phyloP scores from a whole-genome alignment of 2,329 filamentous ascomycete genomes.

The Cercospora berteroae region DNA sequence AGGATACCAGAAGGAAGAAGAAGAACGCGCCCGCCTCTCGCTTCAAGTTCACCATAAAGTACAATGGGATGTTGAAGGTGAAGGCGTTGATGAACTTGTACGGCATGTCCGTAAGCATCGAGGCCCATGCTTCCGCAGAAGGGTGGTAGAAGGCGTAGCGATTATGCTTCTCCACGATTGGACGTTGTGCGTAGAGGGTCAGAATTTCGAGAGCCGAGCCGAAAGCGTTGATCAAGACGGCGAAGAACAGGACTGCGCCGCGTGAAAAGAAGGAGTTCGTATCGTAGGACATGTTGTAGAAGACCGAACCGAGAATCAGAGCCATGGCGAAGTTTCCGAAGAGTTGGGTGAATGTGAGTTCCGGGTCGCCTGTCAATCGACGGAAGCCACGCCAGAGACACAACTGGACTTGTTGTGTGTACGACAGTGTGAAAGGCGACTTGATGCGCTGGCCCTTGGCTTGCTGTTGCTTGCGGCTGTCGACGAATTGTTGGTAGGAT shows the following conservation, averaged over 20 bases:
- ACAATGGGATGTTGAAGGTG: conserved; percentile 74
- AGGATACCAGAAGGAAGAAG: conserved; percentile 76
- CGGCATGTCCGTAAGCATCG: conserved; percentile 82
- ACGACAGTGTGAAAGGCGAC: conserved; percentile 82
- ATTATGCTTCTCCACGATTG: conserved; percentile 86
- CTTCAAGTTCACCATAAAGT: conserved; percentile 83
- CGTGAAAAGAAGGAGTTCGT: conserved; percentile 74
- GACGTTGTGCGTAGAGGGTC: conserved; percentile 81
- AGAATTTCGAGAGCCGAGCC: conserved; percentile 78
- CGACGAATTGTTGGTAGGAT: conserved; percentile 46
- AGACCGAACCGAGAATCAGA: conserved; percentile 76
- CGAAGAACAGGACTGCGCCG: conserved; percentile 81
- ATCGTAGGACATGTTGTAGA: conserved; percentile 68
- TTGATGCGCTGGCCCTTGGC: conserved; percentile 55
- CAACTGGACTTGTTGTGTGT: conserved; percentile 69
- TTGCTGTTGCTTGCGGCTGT: conserved; percentile 49
- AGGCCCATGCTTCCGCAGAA: conserved; percentile 80
- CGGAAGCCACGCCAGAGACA: conserved; percentile 80
- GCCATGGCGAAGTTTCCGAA: conserved; percentile 73
- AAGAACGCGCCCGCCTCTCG: conserved; percentile 76
- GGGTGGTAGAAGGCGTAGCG: conserved; percentile 88
- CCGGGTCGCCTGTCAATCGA: conserved; percentile 73
- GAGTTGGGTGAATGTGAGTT: conserved; percentile 65
- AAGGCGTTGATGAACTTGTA: conserved; percentile 75
- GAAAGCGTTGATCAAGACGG: conserved; percentile 82